These are phyloP conservation scores for Colletotrichum horii DNA, from an alignment of 2,329 filamentous ascomycete species.

Conservation along the genomic window DNA sequence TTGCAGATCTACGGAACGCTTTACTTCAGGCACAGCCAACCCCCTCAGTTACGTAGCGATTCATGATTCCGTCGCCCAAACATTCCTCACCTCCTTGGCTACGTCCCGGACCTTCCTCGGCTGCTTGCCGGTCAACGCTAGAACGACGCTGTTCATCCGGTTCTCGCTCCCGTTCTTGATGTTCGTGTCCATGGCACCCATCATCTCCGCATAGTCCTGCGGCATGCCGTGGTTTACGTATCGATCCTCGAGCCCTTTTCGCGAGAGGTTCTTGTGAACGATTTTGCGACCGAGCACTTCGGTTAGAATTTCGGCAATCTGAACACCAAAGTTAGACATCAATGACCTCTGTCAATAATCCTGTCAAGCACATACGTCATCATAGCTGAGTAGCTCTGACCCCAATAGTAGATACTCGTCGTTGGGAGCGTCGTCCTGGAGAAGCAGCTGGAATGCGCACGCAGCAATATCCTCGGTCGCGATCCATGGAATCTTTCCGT, in stretches of 20 bases:
- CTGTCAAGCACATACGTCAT: slow-evolving; percentile 27
- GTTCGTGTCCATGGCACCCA: slow-evolving; percentile 36
- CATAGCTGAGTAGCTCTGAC: slow-evolving; percentile 39
- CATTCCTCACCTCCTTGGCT: background rate
- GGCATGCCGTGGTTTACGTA: slow-evolving; percentile 31
- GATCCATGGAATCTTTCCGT: slow-evolving; percentile 52
- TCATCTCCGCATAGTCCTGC: slow-evolving; percentile 32
- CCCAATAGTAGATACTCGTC: slow-evolving; percentile 43
- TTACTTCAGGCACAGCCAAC: background rate
- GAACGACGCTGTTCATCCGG: slow-evolving; percentile 36
- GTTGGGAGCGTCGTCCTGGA: slow-evolving; percentile 41
- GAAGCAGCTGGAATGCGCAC: slow-evolving; percentile 45
- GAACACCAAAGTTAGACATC: background rate
- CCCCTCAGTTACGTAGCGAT: background rate
- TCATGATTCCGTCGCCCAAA: background rate
- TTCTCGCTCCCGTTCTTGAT: slow-evolving; percentile 41
- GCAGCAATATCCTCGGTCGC: slow-evolving; percentile 51
- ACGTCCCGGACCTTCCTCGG: slow-evolving; percentile 26
- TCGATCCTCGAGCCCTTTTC: slow-evolving; percentile 29
- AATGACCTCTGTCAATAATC: background rate
- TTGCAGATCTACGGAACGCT: background rate
- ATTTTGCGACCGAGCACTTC: slow-evolving; percentile 36
- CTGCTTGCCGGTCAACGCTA: slow-evolving; percentile 35
- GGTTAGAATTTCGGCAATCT: slow-evolving; percentile 36
- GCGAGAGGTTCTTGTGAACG: slow-evolving; percentile 36